Conservation (phyloP, 768 basidiomycete genomes). For the Pleurotus platypus region DNA sequence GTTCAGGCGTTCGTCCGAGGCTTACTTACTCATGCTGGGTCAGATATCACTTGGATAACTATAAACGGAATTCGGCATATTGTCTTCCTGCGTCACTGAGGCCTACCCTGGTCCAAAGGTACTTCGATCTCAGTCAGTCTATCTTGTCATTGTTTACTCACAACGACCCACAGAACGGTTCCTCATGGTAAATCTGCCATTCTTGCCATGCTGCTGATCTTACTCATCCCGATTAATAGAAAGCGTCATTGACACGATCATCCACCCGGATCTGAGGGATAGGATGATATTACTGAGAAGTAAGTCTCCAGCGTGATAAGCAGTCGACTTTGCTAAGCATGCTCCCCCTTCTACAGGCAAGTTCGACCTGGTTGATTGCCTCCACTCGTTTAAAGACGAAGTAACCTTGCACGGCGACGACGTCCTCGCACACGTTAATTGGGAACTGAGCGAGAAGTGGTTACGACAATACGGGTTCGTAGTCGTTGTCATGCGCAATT, state of each 20-base stretch:
- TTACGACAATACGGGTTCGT: conserved; percentile 77
- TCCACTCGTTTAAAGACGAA: conserved; percentile 66
- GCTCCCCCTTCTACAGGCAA: conserved; percentile 42
- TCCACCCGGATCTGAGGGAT: conserved; percentile 88
- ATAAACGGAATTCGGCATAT: conserved; percentile 79
- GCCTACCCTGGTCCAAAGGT: conserved; percentile 87
- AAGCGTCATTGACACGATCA: conserved; percentile 85
- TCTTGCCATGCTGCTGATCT: conserved; percentile 6
- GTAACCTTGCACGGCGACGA: conserved; percentile 88
- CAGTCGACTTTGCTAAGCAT: no score
- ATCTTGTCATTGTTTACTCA: conserved; percentile 11
- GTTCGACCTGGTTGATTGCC: conserved; percentile 76
- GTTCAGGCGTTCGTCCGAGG: no score
- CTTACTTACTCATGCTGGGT: no score
- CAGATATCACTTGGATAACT: conserved; percentile 92
- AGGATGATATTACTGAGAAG: conserved; percentile 87
- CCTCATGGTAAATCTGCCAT: conserved; percentile 60
- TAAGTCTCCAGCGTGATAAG: conserved; percentile 22
- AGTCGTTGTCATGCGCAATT: neutral
- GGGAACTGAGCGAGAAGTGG: conserved; percentile 87
- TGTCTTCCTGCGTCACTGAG: conserved; percentile 85
- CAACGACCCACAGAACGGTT: conserved; percentile 50
- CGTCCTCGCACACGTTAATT: conserved; percentile 82
- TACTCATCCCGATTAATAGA: conserved; percentile 40
- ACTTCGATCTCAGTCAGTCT: conserved; percentile 6